These are phyloP conservation scores for Lachancea kluyveri DNA, from an alignment of 805 yeast species.

Conservation along the genomic window DNA sequence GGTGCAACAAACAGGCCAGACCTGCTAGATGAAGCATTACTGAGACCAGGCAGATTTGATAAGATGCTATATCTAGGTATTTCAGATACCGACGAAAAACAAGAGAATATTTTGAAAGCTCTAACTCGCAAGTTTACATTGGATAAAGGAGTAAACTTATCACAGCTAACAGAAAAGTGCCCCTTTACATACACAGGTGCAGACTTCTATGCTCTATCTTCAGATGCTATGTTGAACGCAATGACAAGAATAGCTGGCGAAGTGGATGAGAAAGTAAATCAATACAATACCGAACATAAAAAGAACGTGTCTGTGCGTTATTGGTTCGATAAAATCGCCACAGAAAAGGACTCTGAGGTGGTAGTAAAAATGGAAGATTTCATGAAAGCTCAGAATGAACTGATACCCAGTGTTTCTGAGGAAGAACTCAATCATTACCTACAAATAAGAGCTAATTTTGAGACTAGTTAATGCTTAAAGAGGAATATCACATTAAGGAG, in stretches of 20 bases:
- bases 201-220: conserved; percentile 92
- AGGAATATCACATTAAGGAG: too few species aligned
- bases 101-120: conserved; percentile 78
- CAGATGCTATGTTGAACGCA: conserved; percentile 93
- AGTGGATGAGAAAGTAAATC: conserved; percentile 59
- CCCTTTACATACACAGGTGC: conserved; percentile 96
- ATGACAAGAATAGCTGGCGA: conserved; percentile 83
- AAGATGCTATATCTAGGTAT: conserved; percentile 92
- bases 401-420: conserved; percentile 80
- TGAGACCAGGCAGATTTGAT: conserved; percentile 94
- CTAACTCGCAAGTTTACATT: conserved; percentile 76
- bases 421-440: conserved; percentile 83
- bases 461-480: conserved; percentile 29
- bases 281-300: conserved; percentile 40
- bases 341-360: conserved; percentile 59
- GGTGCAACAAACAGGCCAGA: conserved; percentile 99
- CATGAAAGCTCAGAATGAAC: conserved; percentile 60
- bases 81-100: conserved; percentile 85
- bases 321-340: conserved; percentile 87
- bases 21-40: conserved; percentile 83
- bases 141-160: conserved; percentile 52
- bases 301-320: conserved; percentile 60
- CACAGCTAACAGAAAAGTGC: conserved; percentile 57
- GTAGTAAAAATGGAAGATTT: conserved; percentile 69
- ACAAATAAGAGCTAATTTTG: conserved; percentile 73